Conservation (phyloP, 2,329 filamentous ascomycete species). For the Aspergillus novoparasiticus region DNA sequence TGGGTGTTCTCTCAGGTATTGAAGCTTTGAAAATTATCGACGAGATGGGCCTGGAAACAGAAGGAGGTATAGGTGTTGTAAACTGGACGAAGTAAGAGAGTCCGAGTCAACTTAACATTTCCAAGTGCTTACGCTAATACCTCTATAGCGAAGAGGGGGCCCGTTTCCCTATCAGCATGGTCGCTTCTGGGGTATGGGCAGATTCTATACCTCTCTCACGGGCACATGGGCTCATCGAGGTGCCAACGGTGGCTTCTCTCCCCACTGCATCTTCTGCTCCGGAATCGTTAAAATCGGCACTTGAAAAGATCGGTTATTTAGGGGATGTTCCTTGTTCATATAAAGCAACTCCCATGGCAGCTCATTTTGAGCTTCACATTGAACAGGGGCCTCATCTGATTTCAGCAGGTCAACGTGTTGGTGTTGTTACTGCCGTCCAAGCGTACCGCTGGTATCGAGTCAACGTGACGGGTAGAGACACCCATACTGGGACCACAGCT, state of each 20-base stretch:
- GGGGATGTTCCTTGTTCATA: conserved; percentile 61
- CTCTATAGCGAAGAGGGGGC: conserved; percentile 72
- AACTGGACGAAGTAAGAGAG: conserved; percentile 51
- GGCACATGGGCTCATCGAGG: conserved; percentile 65
- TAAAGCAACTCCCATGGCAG: conserved; percentile 66
- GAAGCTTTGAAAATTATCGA: conserved; percentile 71
- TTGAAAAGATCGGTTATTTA: conserved; percentile 72
- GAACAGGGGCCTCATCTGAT: conserved; percentile 81
- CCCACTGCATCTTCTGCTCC: conserved; percentile 53
- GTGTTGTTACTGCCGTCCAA: conserved; percentile 72
- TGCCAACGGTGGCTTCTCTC: conserved; percentile 51
- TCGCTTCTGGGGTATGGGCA: conserved; percentile 76
- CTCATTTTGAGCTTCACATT: conserved; percentile 83
- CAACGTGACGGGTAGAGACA: conserved; percentile 66
- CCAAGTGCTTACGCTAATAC: conserved; percentile 14
- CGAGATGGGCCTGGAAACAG: conserved; percentile 68
- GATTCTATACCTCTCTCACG: conserved; percentile 64
- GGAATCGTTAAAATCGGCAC: conserved; percentile 67
- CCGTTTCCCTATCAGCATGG: conserved; percentile 74
- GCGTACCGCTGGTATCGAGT: conserved; percentile 75
- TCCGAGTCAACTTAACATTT: background rate
- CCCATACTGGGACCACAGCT: conserved; percentile 75
- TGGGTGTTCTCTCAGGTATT: conserved; percentile 72
- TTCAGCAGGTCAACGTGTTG: conserved; percentile 63
- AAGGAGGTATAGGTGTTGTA: conserved; percentile 72